Conservation (phyloP, 2,329 filamentous ascomycete species). For the Ceratocystis papillata region DNA sequence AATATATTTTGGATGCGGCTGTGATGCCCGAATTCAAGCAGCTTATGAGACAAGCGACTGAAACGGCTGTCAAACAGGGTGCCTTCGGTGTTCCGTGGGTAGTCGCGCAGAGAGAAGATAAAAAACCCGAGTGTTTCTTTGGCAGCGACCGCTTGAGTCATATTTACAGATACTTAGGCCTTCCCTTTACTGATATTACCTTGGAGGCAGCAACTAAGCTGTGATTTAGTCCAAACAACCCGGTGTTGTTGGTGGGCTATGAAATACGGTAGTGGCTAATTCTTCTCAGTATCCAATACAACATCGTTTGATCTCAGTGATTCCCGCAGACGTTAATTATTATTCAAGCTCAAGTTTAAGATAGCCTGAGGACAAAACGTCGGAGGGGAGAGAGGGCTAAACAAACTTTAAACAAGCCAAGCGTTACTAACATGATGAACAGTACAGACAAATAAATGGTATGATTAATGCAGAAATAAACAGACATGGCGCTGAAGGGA, state of each 20-base stretch:
- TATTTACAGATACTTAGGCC: conserved; percentile 54
- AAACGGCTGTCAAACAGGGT: conserved; percentile 50
- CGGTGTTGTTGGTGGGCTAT: not conserved
- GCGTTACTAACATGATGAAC: not conserved
- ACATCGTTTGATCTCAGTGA: no score
- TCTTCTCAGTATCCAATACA: no score
- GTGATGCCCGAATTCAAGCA: conserved; percentile 38
- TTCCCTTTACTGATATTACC: conserved; percentile 48
- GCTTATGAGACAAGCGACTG: conserved; percentile 46
- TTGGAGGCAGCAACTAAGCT: conserved; percentile 31
- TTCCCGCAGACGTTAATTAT: no score
- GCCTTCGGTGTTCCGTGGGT: conserved; percentile 73
- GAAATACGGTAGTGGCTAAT: not conserved
- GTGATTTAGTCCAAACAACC: not conserved
- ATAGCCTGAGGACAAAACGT: no score
- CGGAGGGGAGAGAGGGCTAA: no score
- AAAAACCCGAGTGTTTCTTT: conserved; percentile 49
- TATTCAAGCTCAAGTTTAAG: no score
- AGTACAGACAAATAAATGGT: not conserved
- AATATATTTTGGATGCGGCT: conserved; percentile 44
- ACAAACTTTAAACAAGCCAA: no score
- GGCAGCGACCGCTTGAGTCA: conserved; percentile 65
- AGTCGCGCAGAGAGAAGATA: conserved; percentile 49
- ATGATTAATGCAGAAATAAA: not conserved
- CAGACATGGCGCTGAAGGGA: not conserved